Evolutionary conservation across 1,139 yeast species (phyloP), one percentile per base, ranked within the genome.

Genomic region (Blastobotrys ciferrii): DNA sequence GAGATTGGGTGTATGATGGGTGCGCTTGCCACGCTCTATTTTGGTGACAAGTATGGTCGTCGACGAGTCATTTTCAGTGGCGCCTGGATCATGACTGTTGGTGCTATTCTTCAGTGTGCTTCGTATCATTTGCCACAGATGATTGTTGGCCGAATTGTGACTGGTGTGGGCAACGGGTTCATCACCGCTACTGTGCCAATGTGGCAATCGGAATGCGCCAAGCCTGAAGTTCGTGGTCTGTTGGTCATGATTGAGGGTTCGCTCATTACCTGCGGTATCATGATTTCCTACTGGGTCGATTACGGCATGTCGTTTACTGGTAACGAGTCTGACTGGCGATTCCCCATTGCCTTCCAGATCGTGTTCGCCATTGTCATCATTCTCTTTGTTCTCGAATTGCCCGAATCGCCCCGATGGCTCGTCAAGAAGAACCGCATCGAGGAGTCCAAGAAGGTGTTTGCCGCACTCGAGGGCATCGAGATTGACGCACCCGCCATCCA

Each of bases 1-100:
- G 91, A 84, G 63, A 66, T 85, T 49, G 94, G 94, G 12, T 84
- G 89, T 73, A 79, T 85, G 71, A 75, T 78, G 55, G 94, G 95
- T 57, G 87, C 88, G 32, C 57, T 60, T 55, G 78, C 54, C 52
- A 84, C 85, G 6, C 75, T 83, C 68, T 71, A 76, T 59, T 66
- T 71, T 54, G 92, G 92, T 63, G 88, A 82, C 55, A 67, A 59
- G 50, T 63, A 73, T 37, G 94, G 94, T 52, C 81, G 94, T 71
- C 77, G 86, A 63, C 80, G 80, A 30, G 69, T 81, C 55, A 78
- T 85, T 53, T 69, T 81, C 36, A 42, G 68, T 32, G 92, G 92
- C 42, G 73, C 86, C 36, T 45, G 72, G 35, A 73, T 84, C 52
- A 80, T 84, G 58, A 74, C 78, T 46, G 55, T 83, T 40, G 94